Evolutionary conservation across 352 stramenopile species (phyloP).

Genomic region (Discostella stelligera): DNA sequence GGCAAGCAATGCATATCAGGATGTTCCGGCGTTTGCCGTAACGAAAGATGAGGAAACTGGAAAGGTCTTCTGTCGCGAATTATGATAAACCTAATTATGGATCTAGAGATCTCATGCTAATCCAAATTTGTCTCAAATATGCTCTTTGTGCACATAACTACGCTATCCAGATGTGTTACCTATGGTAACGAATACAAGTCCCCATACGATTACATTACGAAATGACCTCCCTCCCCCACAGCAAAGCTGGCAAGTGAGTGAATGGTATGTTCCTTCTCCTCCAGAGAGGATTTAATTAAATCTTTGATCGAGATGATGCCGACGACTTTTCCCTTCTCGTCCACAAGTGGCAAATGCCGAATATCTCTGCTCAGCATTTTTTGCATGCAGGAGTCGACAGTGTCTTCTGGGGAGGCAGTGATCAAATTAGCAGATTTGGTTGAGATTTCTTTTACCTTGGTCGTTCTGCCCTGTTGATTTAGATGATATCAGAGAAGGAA

Average conservation of each 20-base stretch:
- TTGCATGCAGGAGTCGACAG: constrained; percentile 89
- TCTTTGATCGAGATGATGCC: constrained; percentile 87
- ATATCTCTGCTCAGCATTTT: constrained; percentile 95
- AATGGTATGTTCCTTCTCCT: constrained; percentile 80
- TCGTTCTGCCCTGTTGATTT: constrained; percentile 65
- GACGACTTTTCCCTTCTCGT: constrained; percentile 87
- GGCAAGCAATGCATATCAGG: constrained; percentile 39
- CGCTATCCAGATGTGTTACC: neutral
- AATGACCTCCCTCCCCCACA: constrained; percentile 68
- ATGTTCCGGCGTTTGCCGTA: constrained; percentile 68
- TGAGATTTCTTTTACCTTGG: constrained; percentile 90
- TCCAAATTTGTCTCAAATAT: neutral
- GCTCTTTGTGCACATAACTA: neutral
- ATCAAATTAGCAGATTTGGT: constrained; percentile 89
- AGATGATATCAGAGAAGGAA: neutral
- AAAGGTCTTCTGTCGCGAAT: constrained; percentile 63
- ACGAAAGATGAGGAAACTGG: constrained; percentile 63
- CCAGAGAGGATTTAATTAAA: constrained; percentile 91
- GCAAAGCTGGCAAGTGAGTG: constrained; percentile 72
- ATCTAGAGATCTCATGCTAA: neutral
- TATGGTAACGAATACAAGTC: neutral
- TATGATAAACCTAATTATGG: constrained; percentile 22
- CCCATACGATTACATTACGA: constrained; percentile 41
- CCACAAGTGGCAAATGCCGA: constrained; percentile 90
- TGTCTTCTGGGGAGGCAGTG: constrained; percentile 85